phyloP scores from a whole-genome alignment of 768 basidiomycete genomes.

The Lyophyllum atratum region DNA sequence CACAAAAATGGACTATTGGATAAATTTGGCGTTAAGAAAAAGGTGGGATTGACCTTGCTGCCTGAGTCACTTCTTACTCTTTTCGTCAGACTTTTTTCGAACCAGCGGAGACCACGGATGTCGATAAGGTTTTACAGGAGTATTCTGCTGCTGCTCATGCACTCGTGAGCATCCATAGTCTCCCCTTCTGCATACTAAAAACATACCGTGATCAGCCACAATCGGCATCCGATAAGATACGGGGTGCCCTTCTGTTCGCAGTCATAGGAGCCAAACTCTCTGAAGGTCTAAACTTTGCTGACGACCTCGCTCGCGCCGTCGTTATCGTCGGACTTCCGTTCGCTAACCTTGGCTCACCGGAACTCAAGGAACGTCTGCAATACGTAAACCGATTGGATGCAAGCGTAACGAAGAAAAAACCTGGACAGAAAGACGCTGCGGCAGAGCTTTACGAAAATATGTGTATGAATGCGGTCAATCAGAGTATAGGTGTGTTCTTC shows the following conservation, averaged over 20 bases:
- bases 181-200: not conserved
- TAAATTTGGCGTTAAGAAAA: constrained; percentile 72
- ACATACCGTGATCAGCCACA: not conserved
- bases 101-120: constrained; percentile 69
- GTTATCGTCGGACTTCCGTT: constrained; percentile 91
- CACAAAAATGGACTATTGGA: constrained; percentile 56
- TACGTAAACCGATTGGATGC: constrained; percentile 72
- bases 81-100: constrained; percentile 82
- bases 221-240: constrained; percentile 30
- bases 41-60: constrained; percentile 41
- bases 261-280: constrained; percentile 98
- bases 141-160: constrained; percentile 57
- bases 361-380: constrained; percentile 88
- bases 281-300: constrained; percentile 82
- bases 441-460: constrained; percentile 88
- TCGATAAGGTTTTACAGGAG: constrained; percentile 74
- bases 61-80: not conserved
- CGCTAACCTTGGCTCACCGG: constrained; percentile 87
- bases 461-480: constrained; percentile 95
- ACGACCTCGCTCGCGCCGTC: constrained; percentile 83
- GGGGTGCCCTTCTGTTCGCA: constrained; percentile 85
- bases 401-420: constrained; percentile 32
- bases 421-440: constrained; percentile 63
- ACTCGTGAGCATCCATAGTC: constrained; percentile 2
- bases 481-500: constrained; percentile 79